Base-by-base conservation (phyloP, 2,329 filamentous ascomycete species). In the Neospermospora avenae region DNA sequence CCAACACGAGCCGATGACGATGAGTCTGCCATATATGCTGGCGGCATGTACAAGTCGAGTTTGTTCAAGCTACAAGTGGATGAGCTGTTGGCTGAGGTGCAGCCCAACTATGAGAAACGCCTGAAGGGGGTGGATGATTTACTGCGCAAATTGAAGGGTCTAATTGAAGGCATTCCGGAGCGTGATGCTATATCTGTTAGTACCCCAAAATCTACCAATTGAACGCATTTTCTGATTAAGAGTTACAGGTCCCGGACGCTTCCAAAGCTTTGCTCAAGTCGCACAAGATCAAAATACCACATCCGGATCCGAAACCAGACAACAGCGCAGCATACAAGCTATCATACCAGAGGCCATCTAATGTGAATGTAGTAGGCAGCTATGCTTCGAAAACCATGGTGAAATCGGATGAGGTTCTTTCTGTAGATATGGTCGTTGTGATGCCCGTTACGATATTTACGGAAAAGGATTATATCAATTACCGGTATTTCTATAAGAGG, bases 401-500 rank as follows among this genome's bases (percentile, higher is more conserved):
- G 60, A 89, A 88, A 69, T 79, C 81, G 11, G 84, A 87, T 66
- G 75, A 76, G 52, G 74, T 73, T 25, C 76, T 87, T 25, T 79
- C 82, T 16, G 80, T 97, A 61, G 93, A 98, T 74, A 84, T 98
- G 81, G 86, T 93, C 5, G 85, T 96, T 16, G 89, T 89, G 51
- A 96, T 99, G 85, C 93, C 95, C 4, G 74, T 78, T 59, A 77
- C 82, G 0, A 76, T 96, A 13, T 93, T 98, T 69, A 91, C 96
- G 71, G 90, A 96, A 46, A 98, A 98, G 76, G 95, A 99, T 75
- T 97, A 93, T 73, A 81, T 93, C 53, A 92, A 96, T 73, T 83
- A 95, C 78, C 85, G 95, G 63, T 98, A 96, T 76, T 96, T 97
- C 72, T 93, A 97, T 77, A 96, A 96, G 70, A 82, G 93, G 64